Percentiles rank a stretch among this genome's conserved stretches.
phyloP scores from a whole-genome alignment of 2,329 filamentous ascomycete genomes.

The Epichloe festucae region DNA sequence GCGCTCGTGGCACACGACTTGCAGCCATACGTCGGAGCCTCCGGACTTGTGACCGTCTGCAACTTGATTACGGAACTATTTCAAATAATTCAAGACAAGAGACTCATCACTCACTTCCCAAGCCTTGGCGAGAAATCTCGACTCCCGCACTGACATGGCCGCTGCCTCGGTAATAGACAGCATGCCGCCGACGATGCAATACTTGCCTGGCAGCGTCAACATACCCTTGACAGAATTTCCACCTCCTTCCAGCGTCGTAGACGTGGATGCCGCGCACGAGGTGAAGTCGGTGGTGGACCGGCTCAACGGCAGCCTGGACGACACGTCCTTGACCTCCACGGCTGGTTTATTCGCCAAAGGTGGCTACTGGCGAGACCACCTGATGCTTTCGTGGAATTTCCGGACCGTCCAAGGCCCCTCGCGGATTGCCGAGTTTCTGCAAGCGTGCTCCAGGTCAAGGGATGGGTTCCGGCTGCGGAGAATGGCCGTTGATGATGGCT shows the following conservation, averaged over 20 bases:
- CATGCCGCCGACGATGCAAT: background rate
- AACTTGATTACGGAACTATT: too few relatives aligned
- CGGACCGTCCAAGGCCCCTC: constrained; percentile 33
- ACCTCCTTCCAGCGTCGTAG: constrained; percentile 13
- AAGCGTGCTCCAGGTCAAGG: constrained; percentile 14
- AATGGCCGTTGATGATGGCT: constrained; percentile 33
- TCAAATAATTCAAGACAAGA: too few relatives aligned
- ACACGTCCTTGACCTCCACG: constrained; percentile 21
- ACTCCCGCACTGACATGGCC: background rate
- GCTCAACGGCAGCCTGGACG: constrained; percentile 28
- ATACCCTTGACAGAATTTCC: constrained; percentile 33
- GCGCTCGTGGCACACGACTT: too few relatives aligned
- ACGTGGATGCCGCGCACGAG: constrained; percentile 23
- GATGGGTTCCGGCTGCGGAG: constrained; percentile 28
- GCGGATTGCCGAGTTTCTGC: constrained; percentile 27
- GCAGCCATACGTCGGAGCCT: too few relatives aligned
- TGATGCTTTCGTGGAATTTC: constrained; percentile 43
- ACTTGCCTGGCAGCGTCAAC: constrained; percentile 39
- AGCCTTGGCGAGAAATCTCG: background rate
- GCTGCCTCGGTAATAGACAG: background rate
- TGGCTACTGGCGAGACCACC: constrained; percentile 46
- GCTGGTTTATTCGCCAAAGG: constrained; percentile 28
- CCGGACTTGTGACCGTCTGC: too few relatives aligned
- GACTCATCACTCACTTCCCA: background rate
- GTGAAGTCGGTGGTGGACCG: constrained; percentile 23